Conservation (phyloP, 2,329 filamentous ascomycete species). For the Periglandula ipomoeae region DNA sequence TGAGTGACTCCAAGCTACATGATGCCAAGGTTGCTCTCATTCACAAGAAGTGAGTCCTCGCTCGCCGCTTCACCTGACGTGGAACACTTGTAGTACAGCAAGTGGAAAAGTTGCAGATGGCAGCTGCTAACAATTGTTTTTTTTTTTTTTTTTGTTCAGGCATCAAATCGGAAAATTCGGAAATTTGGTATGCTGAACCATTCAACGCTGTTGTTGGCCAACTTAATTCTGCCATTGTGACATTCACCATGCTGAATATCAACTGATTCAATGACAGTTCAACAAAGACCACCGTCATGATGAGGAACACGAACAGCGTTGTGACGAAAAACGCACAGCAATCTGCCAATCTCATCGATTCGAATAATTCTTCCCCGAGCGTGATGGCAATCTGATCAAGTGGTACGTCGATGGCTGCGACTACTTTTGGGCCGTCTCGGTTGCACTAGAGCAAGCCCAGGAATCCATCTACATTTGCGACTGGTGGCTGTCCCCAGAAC, state of each 20-base stretch:
- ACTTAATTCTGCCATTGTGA: background rate
- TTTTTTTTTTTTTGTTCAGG: too few relatives aligned
- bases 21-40: slow-evolving; percentile 48
- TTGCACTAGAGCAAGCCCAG: slow-evolving; percentile 78
- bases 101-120: background rate
- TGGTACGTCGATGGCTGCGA: slow-evolving; percentile 96
- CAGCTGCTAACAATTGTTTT: background rate
- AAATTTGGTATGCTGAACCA: slow-evolving; percentile 44
- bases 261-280: slow-evolving; percentile 36
- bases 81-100: background rate
- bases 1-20: slow-evolving; percentile 43
- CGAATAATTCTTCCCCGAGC: slow-evolving; percentile 82
- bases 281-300: slow-evolving; percentile 89
- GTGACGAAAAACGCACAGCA: slow-evolving; percentile 68
- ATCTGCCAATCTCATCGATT: slow-evolving; percentile 72
- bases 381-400: slow-evolving; percentile 78
- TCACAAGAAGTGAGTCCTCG: slow-evolving; percentile 44
- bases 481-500: slow-evolving; percentile 91
- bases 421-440: slow-evolving; percentile 91
- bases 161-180: slow-evolving; percentile 53
- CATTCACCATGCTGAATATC: background rate
- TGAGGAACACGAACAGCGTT: slow-evolving; percentile 78
- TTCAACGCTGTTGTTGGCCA: background rate
- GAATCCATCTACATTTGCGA: slow-evolving; percentile 94
- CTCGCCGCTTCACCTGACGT: background rate